These are phyloP conservation scores for Penicillium griseofulvum DNA, from an alignment of 2,329 filamentous ascomycete species.

Conservation along the genomic window DNA sequence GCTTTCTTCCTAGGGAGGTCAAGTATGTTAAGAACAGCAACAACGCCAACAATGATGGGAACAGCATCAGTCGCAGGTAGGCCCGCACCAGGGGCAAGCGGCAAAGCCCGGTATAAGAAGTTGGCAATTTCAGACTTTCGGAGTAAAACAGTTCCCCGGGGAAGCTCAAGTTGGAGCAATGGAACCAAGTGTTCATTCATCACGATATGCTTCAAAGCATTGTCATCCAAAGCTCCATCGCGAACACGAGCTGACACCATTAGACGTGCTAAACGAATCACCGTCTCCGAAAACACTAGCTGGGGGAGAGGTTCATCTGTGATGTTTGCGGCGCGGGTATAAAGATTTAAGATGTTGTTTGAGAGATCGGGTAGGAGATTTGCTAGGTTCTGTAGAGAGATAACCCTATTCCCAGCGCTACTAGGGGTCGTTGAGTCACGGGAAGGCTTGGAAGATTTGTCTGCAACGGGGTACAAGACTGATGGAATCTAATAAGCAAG, in stretches of 20 bases:
- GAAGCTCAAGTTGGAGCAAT: constrained; percentile 34
- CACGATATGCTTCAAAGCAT: constrained; percentile 60
- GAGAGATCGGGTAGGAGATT: constrained; percentile 56
- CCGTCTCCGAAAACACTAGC: constrained; percentile 56
- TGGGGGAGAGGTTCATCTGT: constrained; percentile 54
- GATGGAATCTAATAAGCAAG: constrained; percentile 48
- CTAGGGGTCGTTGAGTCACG: constrained; percentile 38
- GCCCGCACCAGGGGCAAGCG: constrained; percentile 57
- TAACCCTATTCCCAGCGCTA: constrained; percentile 48
- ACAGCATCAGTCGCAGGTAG: constrained; percentile 73
- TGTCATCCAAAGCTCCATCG: constrained; percentile 51
- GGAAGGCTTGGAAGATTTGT: constrained; percentile 49
- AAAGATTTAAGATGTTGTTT: constrained; percentile 57
- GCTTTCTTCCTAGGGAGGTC: constrained; percentile 86
- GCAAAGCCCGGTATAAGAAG: constrained; percentile 68
- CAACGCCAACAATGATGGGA: constrained; percentile 78
- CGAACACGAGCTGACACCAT: constrained; percentile 52
- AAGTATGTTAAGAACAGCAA: constrained; percentile 75
- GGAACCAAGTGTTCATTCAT: constrained; percentile 44
- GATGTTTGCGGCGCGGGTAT: constrained; percentile 53
- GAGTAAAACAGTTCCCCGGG: constrained; percentile 45
- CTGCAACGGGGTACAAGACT: constrained; percentile 51
- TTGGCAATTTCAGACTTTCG: constrained; percentile 62
- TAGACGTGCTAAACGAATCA: constrained; percentile 55
- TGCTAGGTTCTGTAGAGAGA: constrained; percentile 51